Evolutionary conservation across 306 rosid genomes (phyloP).

Genomic region (Lotus japonicus): DNA sequence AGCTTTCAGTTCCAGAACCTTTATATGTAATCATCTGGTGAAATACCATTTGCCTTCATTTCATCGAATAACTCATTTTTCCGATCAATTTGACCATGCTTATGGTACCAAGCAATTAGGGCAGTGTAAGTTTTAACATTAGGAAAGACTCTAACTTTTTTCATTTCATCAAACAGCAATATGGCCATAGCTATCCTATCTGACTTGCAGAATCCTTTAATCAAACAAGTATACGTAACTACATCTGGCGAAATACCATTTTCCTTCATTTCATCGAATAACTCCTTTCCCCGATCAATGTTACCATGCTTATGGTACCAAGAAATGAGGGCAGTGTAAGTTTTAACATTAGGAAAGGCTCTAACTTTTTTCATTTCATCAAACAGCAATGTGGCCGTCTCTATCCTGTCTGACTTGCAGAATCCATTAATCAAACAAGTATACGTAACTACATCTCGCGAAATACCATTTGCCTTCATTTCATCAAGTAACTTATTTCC

Average conservation of each 20-base stretch:
- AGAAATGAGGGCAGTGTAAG: constrained; percentile 45
- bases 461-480: constrained; percentile 40
- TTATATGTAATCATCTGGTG: constrained; percentile 35
- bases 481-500: constrained; percentile 29
- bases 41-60: constrained; percentile 40
- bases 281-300: constrained; percentile 26
- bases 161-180: too few species aligned
- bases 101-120: constrained; percentile 35
- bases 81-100: constrained; percentile 23
- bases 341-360: too few species aligned
- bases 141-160: too few species aligned
- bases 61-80: constrained; percentile 30
- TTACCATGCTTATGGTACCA: constrained; percentile 33
- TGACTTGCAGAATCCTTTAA: too few species aligned
- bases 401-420: too few species aligned
- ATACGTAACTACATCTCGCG: too few species aligned
- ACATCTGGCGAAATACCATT: constrained; percentile 43
- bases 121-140: too few species aligned
- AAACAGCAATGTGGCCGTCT: too few species aligned
- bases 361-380: too few species aligned
- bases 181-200: too few species aligned
- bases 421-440: too few species aligned
- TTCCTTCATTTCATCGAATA: constrained; percentile 35
- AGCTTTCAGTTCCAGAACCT: constrained; percentile 16
- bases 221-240: too few species aligned